Conservation (phyloP, 1,284 basidiomycete species). For the Pseudozyma tsukubaensis region DNA sequence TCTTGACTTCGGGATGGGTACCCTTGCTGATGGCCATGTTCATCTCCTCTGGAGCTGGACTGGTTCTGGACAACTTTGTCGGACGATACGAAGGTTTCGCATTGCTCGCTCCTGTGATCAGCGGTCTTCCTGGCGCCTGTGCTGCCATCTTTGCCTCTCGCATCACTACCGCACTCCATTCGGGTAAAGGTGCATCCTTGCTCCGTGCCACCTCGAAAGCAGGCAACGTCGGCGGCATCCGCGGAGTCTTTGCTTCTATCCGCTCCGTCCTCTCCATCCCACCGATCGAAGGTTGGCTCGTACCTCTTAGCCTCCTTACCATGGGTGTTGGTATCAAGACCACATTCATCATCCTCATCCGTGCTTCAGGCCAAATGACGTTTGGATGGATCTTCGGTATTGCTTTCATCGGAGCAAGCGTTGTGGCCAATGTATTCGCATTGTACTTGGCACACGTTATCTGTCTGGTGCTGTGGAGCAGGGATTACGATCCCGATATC, state of each 20-base stretch:
- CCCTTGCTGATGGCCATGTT: conserved; percentile 92
- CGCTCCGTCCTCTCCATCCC: conserved; percentile 28
- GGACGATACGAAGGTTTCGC: conserved; percentile 87
- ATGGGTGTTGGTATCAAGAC: conserved; percentile 54
- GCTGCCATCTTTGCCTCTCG: conserved; percentile 92
- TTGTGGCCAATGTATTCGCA: conserved; percentile 71
- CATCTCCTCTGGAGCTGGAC: conserved; percentile 88
- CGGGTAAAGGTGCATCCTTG: conserved; percentile 48
- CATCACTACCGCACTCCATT: conserved; percentile 85
- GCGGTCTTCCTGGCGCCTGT: conserved; percentile 78
- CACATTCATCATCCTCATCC: conserved; percentile 54
- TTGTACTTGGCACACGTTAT: conserved; percentile 77
- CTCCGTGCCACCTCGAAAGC: conserved; percentile 35
- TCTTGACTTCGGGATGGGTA: conserved; percentile 86
- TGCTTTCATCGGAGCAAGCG: conserved; percentile 29
- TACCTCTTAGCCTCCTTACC: conserved; percentile 55
- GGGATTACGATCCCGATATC: conserved; percentile 82
- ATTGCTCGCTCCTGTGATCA: conserved; percentile 86
- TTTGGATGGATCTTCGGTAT: conserved; percentile 61
- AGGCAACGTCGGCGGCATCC: conserved; percentile 20
- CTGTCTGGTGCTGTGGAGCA: conserved; percentile 84
- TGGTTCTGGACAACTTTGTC: conserved; percentile 90
- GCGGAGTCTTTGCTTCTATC: conserved; percentile 24
- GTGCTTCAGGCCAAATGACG: conserved; percentile 46
- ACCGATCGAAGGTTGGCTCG: conserved; percentile 61